Percentiles rank a stretch among this genome's conserved stretches.
Evolutionary conservation across 805 yeast genomes (phyloP).

Genomic region (Torulaspora delbrueckii): DNA sequence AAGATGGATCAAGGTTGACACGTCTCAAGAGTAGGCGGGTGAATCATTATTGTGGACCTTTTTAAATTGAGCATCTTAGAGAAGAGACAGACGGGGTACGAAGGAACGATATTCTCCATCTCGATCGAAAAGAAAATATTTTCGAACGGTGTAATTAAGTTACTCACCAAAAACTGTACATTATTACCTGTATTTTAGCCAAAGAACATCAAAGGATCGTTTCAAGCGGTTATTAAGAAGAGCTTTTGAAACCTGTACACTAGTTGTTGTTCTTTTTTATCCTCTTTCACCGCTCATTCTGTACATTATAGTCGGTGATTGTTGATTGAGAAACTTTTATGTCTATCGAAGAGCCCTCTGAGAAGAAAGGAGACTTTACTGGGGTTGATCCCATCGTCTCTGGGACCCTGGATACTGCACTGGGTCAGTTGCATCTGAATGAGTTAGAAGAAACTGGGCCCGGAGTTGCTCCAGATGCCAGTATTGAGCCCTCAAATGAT

Average conservation of each 20-base stretch:
- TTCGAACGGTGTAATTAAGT: slow-evolving; percentile 5
- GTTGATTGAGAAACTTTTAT: slow-evolving; percentile 4
- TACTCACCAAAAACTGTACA: slow-evolving; percentile 10
- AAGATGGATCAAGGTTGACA: not conserved
- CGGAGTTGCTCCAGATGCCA: slow-evolving; percentile 5
- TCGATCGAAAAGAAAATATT: not conserved
- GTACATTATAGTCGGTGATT: slow-evolving; percentile 1
- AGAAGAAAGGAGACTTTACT: slow-evolving; percentile 9
- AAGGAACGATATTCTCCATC: not conserved
- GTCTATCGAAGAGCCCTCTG: slow-evolving; percentile 12
- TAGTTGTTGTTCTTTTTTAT: slow-evolving; percentile 7
- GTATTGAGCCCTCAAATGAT: not conserved
- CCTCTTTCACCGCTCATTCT: not conserved
- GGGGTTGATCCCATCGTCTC: slow-evolving; percentile 27
- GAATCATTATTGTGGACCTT: not conserved
- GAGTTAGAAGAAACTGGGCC: slow-evolving; percentile 16
- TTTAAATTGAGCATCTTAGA: not conserved
- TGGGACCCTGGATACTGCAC: slow-evolving; percentile 30
- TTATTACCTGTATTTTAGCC: slow-evolving; percentile 12
- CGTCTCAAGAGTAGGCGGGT: not conserved
- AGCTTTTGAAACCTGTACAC: slow-evolving; percentile 10
- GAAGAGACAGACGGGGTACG: not conserved
- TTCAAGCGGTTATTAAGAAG: not conserved
- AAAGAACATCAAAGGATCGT: not conserved
- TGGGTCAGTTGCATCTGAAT: slow-evolving; percentile 33